phyloP scores from a whole-genome alignment of 768 basidiomycete genomes.

The Pleurotus sapidus region DNA sequence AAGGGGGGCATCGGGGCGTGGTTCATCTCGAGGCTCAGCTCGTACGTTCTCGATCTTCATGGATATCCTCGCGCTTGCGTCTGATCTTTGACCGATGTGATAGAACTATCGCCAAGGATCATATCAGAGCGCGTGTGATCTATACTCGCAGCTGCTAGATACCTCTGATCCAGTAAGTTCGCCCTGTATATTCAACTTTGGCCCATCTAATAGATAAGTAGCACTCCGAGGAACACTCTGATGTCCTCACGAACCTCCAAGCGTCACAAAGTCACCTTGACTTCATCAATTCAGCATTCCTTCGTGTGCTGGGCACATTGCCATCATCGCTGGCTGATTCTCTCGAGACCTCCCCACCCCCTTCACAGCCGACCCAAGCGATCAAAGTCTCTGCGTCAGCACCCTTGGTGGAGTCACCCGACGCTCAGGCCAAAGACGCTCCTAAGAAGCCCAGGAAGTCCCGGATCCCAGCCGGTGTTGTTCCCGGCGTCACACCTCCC shows the following conservation, averaged over 20 bases:
- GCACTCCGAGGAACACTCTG: conserved; percentile 86
- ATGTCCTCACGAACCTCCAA: conserved; percentile 81
- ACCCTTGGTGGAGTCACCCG: conserved; percentile 26
- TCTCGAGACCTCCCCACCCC: conserved; percentile 64
- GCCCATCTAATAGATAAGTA: conserved; percentile 23
- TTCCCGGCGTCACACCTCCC: conserved; percentile 74
- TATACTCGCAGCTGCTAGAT: conserved; percentile 82
- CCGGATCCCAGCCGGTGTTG: conserved; percentile 73
- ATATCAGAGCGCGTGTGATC: conserved; percentile 69
- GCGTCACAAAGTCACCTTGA: conserved; percentile 82
- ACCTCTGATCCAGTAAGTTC: conserved; percentile 69
- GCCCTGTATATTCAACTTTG: not conserved
- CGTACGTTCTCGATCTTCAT: conserved; percentile 40
- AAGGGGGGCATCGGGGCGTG: conserved; percentile 58
- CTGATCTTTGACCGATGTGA: not conserved
- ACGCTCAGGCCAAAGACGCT: conserved; percentile 20
- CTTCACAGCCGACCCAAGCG: conserved; percentile 36
- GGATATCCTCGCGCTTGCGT: too few species aligned
- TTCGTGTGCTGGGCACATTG: conserved; percentile 59
- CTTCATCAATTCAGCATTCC: conserved; percentile 73
- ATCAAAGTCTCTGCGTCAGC: conserved; percentile 2
- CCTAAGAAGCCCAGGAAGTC: conserved; percentile 55
- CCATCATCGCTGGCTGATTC: conserved; percentile 46
- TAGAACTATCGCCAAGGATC: conserved; percentile 78
- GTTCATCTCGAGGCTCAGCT: conserved; percentile 86